Evolutionary conservation across 805 yeast genomes (phyloP), one percentile per base, ranked within the genome.

Genomic region (Metschnikowia noctiluminum): DNA sequence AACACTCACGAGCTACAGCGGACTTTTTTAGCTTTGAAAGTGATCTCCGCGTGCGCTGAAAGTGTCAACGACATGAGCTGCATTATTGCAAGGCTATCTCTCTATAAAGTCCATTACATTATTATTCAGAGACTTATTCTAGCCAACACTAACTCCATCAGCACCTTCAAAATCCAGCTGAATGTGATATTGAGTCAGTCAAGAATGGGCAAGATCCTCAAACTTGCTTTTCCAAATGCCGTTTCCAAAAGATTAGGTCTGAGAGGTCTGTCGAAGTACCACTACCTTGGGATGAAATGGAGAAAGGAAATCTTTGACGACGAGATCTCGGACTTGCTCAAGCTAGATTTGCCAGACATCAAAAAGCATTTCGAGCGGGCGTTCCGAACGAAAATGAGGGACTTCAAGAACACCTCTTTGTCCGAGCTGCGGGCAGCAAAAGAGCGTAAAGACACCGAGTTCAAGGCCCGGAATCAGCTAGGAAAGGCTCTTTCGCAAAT

Each of bases 251-350:
- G 77, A 44, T 61, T 72, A 40, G 77, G 77, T 3, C 61, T 67
- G 45, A 53, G 77, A 38, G 77, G 77, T n/a, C 73, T 69, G 42
- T 71, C 76, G 6, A 72, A 71, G 52, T 72, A 69, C 50, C 69
- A 71, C 45, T 71, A 71, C 50, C 58, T 71, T 41, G 76, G 76
- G 1, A 70, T 72, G 2, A 53, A 65, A 8, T 70, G 76, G 76
- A 71, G 69, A 48, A 62, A 64, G n/a, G 62, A 62, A 37, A 58
- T 71, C 10, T 62, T 71, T 12, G 54, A 56, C 38, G 62, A 60
- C 3, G 72, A 70, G 15, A 61, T 70, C 35, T 57, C 57, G 28
- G 49, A 16, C 7, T 57, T 70, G 35, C 64, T 73, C 53, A 65
- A 67, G 39, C 51, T 66, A 46, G 74, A 71, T 48, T 49, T 71